These are phyloP conservation scores for Hibiscus trionum DNA, from an alignment of 345 rosid genomes.

Conservation along the genomic window DNA sequence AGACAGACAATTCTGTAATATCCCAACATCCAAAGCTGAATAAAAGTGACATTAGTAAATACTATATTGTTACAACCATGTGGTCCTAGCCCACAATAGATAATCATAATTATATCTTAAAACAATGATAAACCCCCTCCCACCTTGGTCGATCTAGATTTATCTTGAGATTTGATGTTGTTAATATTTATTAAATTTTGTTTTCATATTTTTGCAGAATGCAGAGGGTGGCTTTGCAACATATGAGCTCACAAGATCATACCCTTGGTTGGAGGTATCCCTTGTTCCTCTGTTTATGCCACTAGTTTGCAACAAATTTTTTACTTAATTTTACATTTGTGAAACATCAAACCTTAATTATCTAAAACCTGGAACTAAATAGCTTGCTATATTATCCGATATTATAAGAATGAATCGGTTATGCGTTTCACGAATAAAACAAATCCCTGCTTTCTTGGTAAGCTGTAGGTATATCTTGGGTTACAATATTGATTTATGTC, in stretches of 20 bases:
- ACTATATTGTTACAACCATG: no score
- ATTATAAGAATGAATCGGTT: neutral
- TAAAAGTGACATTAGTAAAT: no score
- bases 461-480: neutral
- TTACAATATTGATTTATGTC: conserved; percentile 9
- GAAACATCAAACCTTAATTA: neutral
- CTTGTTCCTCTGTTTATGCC: conserved; percentile 3
- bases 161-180: neutral
- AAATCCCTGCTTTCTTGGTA: neutral
- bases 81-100: no score
- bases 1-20: no score
- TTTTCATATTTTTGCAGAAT: conserved; percentile 44
- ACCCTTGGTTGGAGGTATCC: conserved; percentile 81
- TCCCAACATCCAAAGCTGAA: no score
- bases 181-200: neutral
- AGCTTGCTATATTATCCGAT: neutral
- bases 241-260: conserved; percentile 90
- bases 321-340: neutral
- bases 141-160: neutral
- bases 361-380: neutral
- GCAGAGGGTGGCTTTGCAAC: conserved; percentile 77
- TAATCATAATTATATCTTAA: no score
- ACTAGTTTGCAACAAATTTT: neutral
- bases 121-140: no score
- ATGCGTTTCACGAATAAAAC: neutral